These are phyloP conservation scores for Pythium rhizo-oryzae DNA, from an alignment of 352 stramenopile genomes.

Conservation along the genomic window DNA sequence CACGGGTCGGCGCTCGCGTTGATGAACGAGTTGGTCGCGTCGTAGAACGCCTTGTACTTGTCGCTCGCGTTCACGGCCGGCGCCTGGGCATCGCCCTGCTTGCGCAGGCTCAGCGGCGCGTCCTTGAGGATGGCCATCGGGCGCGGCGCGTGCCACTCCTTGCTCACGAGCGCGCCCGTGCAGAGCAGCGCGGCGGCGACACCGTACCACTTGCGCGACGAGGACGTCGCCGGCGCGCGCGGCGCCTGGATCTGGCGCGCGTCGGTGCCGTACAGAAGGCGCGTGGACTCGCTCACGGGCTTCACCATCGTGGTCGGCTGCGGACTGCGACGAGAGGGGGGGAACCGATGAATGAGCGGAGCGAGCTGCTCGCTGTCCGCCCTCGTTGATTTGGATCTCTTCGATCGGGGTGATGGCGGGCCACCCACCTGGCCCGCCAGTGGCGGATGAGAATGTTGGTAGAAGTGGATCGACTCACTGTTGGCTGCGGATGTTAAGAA, in stretches of 20 bases:
- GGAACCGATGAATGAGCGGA: background rate
- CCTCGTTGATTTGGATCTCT: slow-evolving; percentile 14
- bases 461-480: background rate
- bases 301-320: slow-evolving; percentile 17
- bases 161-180: slow-evolving; percentile 30
- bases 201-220: slow-evolving; percentile 24
- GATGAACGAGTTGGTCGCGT: slow-evolving; percentile 47
- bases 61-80: slow-evolving; percentile 1
- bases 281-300: slow-evolving; percentile 24
- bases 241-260: slow-evolving; percentile 18
- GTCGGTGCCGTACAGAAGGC: slow-evolving; percentile 31
- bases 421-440: too few species aligned
- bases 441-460: slow-evolving; percentile 15
- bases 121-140: background rate
- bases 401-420: background rate
- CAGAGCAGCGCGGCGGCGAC: slow-evolving; percentile 33
- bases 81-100: slow-evolving; percentile 13
- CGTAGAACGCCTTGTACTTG: slow-evolving; percentile 45
- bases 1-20: slow-evolving; percentile 62
- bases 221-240: slow-evolving; percentile 6
- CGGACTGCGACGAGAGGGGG: background rate
- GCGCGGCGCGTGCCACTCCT: slow-evolving; percentile 23
- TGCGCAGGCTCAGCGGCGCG: slow-evolving; percentile 10
- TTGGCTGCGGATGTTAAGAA: background rate
- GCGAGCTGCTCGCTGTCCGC: background rate